Evolutionary conservation across 192 early-diverging fungal species (phyloP), one percentile per base, ranked within the genome.

Genomic region (Backusella mclennaniae): DNA sequence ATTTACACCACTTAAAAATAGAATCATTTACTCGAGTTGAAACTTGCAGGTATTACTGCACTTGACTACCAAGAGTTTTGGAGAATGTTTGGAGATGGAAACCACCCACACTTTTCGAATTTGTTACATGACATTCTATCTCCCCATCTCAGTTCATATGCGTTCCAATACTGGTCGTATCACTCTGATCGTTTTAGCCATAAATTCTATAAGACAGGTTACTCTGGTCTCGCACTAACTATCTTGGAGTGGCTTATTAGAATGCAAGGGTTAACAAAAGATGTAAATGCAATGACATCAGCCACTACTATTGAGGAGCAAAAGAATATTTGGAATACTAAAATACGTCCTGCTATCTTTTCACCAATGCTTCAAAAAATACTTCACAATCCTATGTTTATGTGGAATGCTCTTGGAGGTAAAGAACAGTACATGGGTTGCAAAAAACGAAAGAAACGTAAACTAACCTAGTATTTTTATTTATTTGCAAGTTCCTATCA

Each of bases 1-100:
- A 29, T 35, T 41, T 66, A 29, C 38, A 56, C 26, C 33, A 56
- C 8, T 23, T n/a, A 5, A 23, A 39, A 39, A 31, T 26, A 81
- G 79, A 96, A 96, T 84, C 91, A 96, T 79, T 84, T 96, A 71
- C 87, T 96, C 17, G 95, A 96, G 82, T 89, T 96, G 73, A 96
- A 96, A 79, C 85, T 96, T 0, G 93, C 93, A 33, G 83, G 84
- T 35, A 87, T 96, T 68, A 73, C 81, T 29, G 79, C 82, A 63
- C 76, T 96, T 14, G 79, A 85, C 39, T 93, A 89, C 73, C 72
- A 80, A 33, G 88, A 92, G 70, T 93, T 94, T 76, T 95, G 93
- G 93, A 84, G 85, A 35, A 84, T 96, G 80, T 94, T 96, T 85
- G 95, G 93, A 31, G 87, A 88, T 21, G 95, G 95, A 35, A 79